Conservation (phyloP, 768 basidiomycete genomes). For the Sarcomyxa edulis region DNA sequence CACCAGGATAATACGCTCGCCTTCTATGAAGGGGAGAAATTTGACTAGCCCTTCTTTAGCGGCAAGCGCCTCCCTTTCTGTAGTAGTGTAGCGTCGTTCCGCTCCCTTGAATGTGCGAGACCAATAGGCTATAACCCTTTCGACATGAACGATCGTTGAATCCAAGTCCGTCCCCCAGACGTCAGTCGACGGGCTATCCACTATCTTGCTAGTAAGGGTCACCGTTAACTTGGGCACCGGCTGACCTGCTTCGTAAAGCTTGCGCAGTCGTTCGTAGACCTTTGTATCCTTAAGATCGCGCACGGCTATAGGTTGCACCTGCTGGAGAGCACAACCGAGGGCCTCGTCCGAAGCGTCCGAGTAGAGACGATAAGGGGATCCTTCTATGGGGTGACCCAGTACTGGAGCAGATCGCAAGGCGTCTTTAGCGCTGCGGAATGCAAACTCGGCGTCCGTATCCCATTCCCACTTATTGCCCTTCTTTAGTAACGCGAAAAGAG, state of each 20-base stretch:
- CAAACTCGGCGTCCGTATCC: conserved; percentile 2
- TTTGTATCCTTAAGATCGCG: conserved; percentile 21
- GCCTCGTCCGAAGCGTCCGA: conserved; percentile 30
- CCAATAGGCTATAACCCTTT: conserved; percentile 27
- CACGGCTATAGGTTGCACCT: conserved; percentile 23
- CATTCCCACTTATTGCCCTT: conserved; percentile 20
- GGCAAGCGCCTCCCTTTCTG: conserved; percentile 24
- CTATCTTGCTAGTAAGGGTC: conserved; percentile 12
- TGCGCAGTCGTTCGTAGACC: conserved; percentile 16
- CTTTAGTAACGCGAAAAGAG: conserved; percentile 25
- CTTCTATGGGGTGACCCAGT: conserved; percentile 20
- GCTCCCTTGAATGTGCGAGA: conserved; percentile 17
- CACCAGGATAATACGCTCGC: conserved; percentile 19
- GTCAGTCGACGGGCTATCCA: conserved; percentile 10
- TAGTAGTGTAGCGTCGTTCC: conserved; percentile 23
- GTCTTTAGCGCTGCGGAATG: not conserved
- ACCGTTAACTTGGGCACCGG: conserved; percentile 17
- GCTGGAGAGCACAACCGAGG: conserved; percentile 25
- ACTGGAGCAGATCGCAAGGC: conserved; percentile 24
- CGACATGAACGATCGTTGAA: conserved; percentile 20
- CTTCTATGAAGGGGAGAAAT: too few species aligned
- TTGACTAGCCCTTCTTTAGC: too few species aligned
- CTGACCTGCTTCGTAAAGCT: conserved; percentile 13
- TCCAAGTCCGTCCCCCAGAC: conserved; percentile 17
- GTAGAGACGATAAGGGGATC: conserved; percentile 27